Evolutionary conservation across 257 asterid genomes (phyloP), one percentile per base, ranked within the genome.

Genomic region (Cynanchum wilfordii): DNA sequence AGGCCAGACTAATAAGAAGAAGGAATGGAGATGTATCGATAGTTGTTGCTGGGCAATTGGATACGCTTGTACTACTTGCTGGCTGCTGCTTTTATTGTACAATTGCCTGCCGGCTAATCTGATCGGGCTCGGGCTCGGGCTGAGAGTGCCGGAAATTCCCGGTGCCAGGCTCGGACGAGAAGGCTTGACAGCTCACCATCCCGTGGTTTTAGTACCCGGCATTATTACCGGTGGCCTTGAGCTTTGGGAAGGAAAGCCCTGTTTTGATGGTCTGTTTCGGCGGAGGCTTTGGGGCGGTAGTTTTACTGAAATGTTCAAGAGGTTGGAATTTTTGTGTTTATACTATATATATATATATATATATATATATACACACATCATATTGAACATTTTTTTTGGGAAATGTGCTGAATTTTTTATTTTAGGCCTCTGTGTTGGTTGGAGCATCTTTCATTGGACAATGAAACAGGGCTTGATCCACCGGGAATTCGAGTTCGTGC

Each of bases 191-290:
- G 86, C 91, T 0, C 77, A 70, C 52, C 97, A 93, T 71, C 98
- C 98, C 20, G 89, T 93, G 16, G 90, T 93, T 52, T 74, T 93
- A 75, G 93, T 90, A 59, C 96, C 97, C 30, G 96, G 97, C 81
- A 89, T 90, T 84, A 89, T 93, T 74, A 90, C 97, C n/a, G 97
- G 97, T 2, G 97, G 96, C 6, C 95, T 93, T 12, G 98, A 90
- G 88, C 91, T 93, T 7, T 90, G 98, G 98, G 97, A 93, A 80
- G 97, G 98, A 10, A 69, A 87, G 79, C 95, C 98, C 11, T 93
- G 97, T 77, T 81, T 91, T 13, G 88, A 90, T 10, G 96, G 93
- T 69, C 86, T 93, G 22, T 93, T 90, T 66, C 86, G 98, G 40
- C 85, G 82, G 66, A 81, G 96, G 66, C 89, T 93, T 5, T 93